These are phyloP conservation scores for Coleophoma eucalyptorum DNA, from an alignment of 2,329 filamentous ascomycete species.

Conservation along the genomic window DNA sequence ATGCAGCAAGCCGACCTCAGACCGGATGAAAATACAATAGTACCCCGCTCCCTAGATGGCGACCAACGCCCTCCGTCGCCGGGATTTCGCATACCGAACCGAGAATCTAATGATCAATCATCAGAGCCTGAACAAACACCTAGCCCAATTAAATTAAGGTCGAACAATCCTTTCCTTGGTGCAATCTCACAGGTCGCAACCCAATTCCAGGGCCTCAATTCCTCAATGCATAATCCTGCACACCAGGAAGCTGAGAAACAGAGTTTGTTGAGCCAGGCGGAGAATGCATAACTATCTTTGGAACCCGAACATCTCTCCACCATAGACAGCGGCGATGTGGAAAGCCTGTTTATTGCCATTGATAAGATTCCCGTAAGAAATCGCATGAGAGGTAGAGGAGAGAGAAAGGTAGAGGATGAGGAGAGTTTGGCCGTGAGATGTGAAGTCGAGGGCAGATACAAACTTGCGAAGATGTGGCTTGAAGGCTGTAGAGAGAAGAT, in stretches of 20 bases:
- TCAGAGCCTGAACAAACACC: not conserved
- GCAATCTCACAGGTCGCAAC: slow-evolving; percentile 5
- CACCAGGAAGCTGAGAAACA: slow-evolving; percentile 1
- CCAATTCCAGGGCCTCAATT: slow-evolving; percentile 7
- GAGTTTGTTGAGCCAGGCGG: slow-evolving; percentile 3
- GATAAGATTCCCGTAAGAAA: not conserved
- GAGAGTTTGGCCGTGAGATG: not conserved
- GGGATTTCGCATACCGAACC: slow-evolving; percentile 4
- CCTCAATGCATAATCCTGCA: slow-evolving; percentile 13
- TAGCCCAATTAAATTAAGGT: not conserved
- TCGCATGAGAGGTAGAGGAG: not conserved
- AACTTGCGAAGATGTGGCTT: slow-evolving; percentile 14
- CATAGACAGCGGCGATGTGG: not conserved
- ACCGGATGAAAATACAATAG: slow-evolving; percentile 7
- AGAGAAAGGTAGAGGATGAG: not conserved
- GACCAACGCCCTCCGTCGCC: slow-evolving; percentile 11
- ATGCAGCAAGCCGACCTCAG: slow-evolving; percentile 4
- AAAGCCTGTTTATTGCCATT: not conserved
- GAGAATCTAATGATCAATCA: not conserved
- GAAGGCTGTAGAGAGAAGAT: slow-evolving; percentile 8
- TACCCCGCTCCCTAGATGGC: slow-evolving; percentile 10
- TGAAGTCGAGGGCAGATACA: slow-evolving; percentile 3
- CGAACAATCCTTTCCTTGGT: slow-evolving; percentile 10
- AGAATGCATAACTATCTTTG: slow-evolving; percentile 4
- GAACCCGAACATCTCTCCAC: slow-evolving; percentile 1